phyloP scores from a whole-genome alignment of 305 asterid species.

The Solanum chacoense region DNA sequence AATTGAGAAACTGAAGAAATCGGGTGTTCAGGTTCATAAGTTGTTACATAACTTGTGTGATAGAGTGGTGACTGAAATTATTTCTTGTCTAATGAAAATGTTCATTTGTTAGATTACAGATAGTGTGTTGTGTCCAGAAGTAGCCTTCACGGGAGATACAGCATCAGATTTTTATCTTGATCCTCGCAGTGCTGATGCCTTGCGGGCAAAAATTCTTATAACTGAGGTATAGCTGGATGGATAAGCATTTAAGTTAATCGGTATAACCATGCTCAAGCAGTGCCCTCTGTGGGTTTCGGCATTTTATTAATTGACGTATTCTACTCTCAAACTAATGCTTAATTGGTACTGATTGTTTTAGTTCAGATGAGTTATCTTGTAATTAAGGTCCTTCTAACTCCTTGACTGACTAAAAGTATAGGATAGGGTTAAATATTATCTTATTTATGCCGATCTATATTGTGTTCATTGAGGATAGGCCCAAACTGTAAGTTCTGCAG shows the following conservation, averaged over 20 bases:
- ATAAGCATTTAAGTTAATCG: neutral
- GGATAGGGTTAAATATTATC: neutral
- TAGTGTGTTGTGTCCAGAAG: constrained; percentile 82
- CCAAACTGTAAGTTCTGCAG: neutral
- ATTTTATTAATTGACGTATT: neutral
- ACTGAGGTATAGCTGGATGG: constrained; percentile 52
- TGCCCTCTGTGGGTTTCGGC: neutral
- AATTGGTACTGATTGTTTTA: neutral
- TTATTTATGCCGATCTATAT: neutral
- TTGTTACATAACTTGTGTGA: neutral
- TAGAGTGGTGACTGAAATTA: neutral
- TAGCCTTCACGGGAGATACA: constrained; percentile 97
- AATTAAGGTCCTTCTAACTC: neutral
- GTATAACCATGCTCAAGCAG: neutral
- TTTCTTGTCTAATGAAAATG: neutral
- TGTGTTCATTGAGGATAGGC: neutral
- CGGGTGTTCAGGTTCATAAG: constrained; percentile 70
- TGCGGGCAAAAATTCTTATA: constrained; percentile 90
- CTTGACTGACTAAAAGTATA: neutral
- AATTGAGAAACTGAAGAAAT: constrained; percentile 89
- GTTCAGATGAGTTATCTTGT: neutral
- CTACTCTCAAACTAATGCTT: neutral
- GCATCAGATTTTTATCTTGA: constrained; percentile 64
- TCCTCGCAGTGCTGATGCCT: constrained; percentile 88
- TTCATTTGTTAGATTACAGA: constrained; percentile 62